Conservation (phyloP, 352 stramenopile genomes). For the Globisporangium viniferum region DNA sequence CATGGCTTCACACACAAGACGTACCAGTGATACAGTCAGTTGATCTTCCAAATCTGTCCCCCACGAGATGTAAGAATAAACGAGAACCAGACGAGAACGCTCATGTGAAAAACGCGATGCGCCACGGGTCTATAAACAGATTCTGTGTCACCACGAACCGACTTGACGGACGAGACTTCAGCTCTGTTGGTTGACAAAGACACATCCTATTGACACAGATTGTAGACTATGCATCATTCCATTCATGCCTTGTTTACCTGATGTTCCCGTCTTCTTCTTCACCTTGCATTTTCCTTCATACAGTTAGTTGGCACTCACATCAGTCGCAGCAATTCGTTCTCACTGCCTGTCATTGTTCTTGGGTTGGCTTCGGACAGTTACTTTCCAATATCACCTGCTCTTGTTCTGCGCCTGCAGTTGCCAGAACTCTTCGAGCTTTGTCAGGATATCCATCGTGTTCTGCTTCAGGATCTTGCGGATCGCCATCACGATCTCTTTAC, state of each 20-base stretch:
- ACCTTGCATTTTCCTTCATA: neutral
- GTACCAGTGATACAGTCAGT: neutral
- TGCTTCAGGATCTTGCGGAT: slow-evolving; percentile 85
- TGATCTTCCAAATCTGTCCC: neutral
- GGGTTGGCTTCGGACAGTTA: neutral
- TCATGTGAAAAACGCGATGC: neutral
- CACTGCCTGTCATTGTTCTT: neutral
- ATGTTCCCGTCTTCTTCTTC: neutral
- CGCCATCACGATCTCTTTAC: slow-evolving; percentile 79
- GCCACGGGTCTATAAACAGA: neutral
- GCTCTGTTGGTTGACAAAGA: too few species aligned
- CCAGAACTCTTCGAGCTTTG: slow-evolving; percentile 73
- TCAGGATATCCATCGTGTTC: slow-evolving; percentile 76
- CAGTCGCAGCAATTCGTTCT: slow-evolving; percentile 3
- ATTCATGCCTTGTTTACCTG: slow-evolving; percentile 3
- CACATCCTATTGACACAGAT: too few species aligned
- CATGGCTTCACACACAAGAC: neutral
- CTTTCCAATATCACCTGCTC: neutral
- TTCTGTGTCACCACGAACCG: neutral
- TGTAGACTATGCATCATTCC: neutral
- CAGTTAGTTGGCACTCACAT: neutral
- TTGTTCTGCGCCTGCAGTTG: slow-evolving; percentile 38
- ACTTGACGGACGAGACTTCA: too few species aligned
- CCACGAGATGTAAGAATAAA: slow-evolving; percentile 1
- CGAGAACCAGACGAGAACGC: neutral